These are phyloP conservation scores for Trichosporon ovoides DNA, from an alignment of 1,284 basidiomycete genomes.

Conservation along the genomic window DNA sequence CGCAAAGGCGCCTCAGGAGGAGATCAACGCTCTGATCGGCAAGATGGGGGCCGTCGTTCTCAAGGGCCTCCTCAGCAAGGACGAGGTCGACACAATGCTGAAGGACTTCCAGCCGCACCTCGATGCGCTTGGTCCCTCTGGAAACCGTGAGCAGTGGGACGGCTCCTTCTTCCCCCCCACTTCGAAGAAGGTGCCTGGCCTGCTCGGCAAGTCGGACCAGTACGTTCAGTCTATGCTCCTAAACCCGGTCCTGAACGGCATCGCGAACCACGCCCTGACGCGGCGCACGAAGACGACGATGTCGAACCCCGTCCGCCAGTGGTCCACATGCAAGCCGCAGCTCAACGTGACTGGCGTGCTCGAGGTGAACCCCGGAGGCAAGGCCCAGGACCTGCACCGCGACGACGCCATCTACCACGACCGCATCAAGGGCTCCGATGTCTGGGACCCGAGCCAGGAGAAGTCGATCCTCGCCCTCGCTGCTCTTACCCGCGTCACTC, in stretches of 20 bases:
- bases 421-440: conserved; percentile 18
- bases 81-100: conserved; percentile 14
- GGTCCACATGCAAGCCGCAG: conserved; percentile 19
- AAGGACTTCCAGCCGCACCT: conserved; percentile 20
- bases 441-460: conserved; percentile 16
- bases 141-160: conserved; percentile 21
- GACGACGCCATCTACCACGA: conserved; percentile 23
- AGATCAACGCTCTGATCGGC: conserved; percentile 22
- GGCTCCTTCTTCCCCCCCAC: conserved; percentile 21
- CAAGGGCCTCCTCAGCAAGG: conserved; percentile 17
- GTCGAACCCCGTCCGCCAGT: conserved; percentile 17
- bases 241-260: conserved; percentile 16
- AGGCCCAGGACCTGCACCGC: conserved; percentile 21
- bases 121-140: conserved; percentile 12
- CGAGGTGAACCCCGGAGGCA: conserved; percentile 19
- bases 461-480: conserved; percentile 17
- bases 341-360: conserved; percentile 20
- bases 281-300: conserved; percentile 20
- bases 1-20: conserved; percentile 19
- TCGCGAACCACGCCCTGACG: conserved; percentile 18
- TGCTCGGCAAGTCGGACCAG: conserved; percentile 15
- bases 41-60: conserved; percentile 21
- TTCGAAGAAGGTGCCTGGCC: conserved; percentile 19
- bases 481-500: conserved; percentile 14
- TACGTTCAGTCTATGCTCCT: conserved; percentile 17